phyloP scores from a whole-genome alignment of 257 asterid genomes.

The Penstemon davidsonii region DNA sequence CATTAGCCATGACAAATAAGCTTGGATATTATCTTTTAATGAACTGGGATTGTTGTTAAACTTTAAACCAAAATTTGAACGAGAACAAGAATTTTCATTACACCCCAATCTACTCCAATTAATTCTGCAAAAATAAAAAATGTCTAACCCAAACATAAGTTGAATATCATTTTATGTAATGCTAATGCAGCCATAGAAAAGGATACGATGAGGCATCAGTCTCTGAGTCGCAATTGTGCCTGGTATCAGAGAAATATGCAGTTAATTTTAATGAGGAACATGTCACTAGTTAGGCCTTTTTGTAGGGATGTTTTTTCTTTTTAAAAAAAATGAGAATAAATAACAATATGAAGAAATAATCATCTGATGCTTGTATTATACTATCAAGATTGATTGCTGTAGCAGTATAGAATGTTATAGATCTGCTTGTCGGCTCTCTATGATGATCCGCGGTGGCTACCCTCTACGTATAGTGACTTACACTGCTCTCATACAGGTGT shows the following conservation, averaged over 20 bases:
- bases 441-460: conserved; percentile 78
- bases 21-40: too few species aligned
- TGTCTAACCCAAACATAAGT: too few species aligned
- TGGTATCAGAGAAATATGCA: conserved; percentile 8
- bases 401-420: conserved; percentile 47
- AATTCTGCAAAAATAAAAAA: too few species aligned
- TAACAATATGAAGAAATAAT: conserved; percentile 3
- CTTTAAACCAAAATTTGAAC: too few species aligned
- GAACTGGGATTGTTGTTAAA: too few species aligned
- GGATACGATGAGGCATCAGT: conserved; percentile 60
- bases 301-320: not conserved
- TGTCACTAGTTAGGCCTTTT: not conserved
- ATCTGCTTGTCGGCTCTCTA: conserved; percentile 70
- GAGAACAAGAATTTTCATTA: too few species aligned
- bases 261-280: not conserved
- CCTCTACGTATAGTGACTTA: conserved; percentile 45
- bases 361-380: conserved; percentile 32
- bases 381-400: conserved; percentile 72
- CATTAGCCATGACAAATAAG: too few species aligned
- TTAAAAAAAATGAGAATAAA: not conserved
- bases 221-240: not conserved
- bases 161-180: too few species aligned
- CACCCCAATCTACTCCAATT: too few species aligned
- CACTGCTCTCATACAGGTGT: conserved; percentile 72
- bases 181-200: conserved; percentile 49